Evolutionary conservation across 345 rosid species (phyloP), one percentile per base, ranked within the genome.

Genomic region (Euphorbia pulcherrima): DNA sequence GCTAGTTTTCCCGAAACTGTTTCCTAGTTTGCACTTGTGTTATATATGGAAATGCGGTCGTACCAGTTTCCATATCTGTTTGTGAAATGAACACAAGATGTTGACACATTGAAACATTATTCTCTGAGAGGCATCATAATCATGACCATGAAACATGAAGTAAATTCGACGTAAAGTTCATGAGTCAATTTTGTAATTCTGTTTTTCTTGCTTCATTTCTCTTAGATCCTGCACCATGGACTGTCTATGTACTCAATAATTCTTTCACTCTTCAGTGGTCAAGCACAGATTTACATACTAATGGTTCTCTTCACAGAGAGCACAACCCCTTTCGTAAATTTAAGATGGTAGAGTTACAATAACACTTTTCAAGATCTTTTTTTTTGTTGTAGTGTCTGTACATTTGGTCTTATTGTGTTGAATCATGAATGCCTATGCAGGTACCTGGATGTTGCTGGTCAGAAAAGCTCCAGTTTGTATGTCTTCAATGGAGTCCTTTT

Each of bases 271-370:
- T 58, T 83, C 53, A 86, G 93, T 67, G 92, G 92, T 67, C 87
- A 89, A 81, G 86, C 74, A 46, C 93, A 87, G 73, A 75, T 89
- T 64, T 92, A 92, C 67, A 89, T 92, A 74, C 82, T 92, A 48
- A 80, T 87, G 82, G 90, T 89, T 85, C 93, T 92, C 70, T 79
- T 92, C 72, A 70, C 96, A 2, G 94, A 92, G 74, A 72, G 76
- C 72, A 92, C 94, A 29, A 87, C 96, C 0, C 92, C 94, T 5
- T 92, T 89, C 70, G 87, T 92, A 29, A 92, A 92, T 75, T 74
- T 92, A 30, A 87, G 96, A 77, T 92, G 97, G 97, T 92, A 81
- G 69, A 72, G 35, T 66, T 54, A 27, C 35, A 58, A 52, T 52
- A 10, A 30, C 50, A 70, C 7, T 47, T 56, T 44, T 23, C 8